Percentiles rank a stretch among this genome's conserved stretches.
Evolutionary conservation across 768 basidiomycete species (phyloP).

Genomic region (Tulasnella sp.): DNA sequence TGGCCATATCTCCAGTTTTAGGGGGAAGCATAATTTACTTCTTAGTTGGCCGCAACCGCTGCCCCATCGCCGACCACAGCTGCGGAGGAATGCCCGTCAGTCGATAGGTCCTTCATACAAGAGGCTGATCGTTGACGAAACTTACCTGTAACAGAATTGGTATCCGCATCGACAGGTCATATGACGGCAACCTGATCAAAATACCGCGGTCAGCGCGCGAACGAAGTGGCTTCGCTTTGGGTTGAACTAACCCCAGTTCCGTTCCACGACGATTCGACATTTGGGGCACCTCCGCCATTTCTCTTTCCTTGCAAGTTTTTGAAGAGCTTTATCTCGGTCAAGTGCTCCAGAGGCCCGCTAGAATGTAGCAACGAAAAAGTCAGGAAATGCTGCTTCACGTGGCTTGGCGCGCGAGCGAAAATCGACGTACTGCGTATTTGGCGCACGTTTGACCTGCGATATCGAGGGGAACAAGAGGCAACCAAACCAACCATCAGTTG

Average conservation of each 20-base stretch:
- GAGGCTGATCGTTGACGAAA: not conserved
- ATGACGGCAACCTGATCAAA: not conserved
- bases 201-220: no score
- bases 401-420: not conserved
- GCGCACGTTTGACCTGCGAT: not conserved
- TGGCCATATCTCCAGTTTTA: not conserved
- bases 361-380: not conserved
- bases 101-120: not conserved
- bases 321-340: not conserved
- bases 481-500: not conserved
- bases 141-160: not conserved
- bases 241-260: not conserved
- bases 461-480: not conserved
- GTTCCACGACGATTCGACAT: not conserved
- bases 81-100: not conserved
- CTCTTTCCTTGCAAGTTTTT: not conserved
- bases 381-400: not conserved
- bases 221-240: no score
- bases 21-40: not conserved
- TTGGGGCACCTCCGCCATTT: not conserved
- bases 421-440: not conserved
- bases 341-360: not conserved
- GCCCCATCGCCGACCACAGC: not conserved
- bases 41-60: not conserved
- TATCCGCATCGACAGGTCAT: not conserved